phyloP scores from a whole-genome alignment of 2,329 filamentous ascomycete species.

The Fusarium globosum region DNA sequence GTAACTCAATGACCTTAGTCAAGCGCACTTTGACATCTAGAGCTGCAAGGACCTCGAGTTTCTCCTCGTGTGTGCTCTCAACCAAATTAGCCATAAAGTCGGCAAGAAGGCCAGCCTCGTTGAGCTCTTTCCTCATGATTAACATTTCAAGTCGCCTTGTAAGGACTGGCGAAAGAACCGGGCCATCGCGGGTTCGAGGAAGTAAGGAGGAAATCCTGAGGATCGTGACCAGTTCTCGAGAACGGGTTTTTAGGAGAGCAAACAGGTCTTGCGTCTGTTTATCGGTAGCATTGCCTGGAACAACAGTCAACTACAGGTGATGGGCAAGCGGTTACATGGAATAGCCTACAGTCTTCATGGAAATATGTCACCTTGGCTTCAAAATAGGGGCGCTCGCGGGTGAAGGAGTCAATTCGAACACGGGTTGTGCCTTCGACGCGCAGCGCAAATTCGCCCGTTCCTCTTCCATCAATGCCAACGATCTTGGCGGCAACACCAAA shows the following conservation, averaged over 20 bases:
- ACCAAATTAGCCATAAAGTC: slow-evolving; percentile 98
- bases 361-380: slow-evolving; percentile 81
- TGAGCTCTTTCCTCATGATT: slow-evolving; percentile 83
- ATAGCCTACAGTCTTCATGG: slow-evolving; percentile 72
- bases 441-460: slow-evolving; percentile 80
- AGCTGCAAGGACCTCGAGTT: slow-evolving; percentile 85
- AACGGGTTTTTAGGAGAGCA: slow-evolving; percentile 82
- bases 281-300: slow-evolving; percentile 56
- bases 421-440: slow-evolving; percentile 87
- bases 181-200: slow-evolving; percentile 71
- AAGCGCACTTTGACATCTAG: slow-evolving; percentile 82
- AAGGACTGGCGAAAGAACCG: slow-evolving; percentile 82
- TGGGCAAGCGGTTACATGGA: neutral
- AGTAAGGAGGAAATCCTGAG: slow-evolving; percentile 88
- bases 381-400: slow-evolving; percentile 85
- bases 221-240: slow-evolving; percentile 85
- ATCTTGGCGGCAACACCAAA: slow-evolving; percentile 87
- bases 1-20: slow-evolving; percentile 82
- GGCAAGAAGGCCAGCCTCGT: slow-evolving; percentile 85
- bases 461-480: slow-evolving; percentile 79
- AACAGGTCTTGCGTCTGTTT: slow-evolving; percentile 77
- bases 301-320: slow-evolving; percentile 19
- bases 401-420: slow-evolving; percentile 72
- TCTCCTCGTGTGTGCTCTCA: slow-evolving; percentile 89
- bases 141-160: slow-evolving; percentile 87